Percentiles rank a stretch among this genome's conserved stretches.
These are phyloP conservation scores for Rubia balearica DNA, from an alignment of 305 asterid genomes.

Conservation along the genomic window DNA sequence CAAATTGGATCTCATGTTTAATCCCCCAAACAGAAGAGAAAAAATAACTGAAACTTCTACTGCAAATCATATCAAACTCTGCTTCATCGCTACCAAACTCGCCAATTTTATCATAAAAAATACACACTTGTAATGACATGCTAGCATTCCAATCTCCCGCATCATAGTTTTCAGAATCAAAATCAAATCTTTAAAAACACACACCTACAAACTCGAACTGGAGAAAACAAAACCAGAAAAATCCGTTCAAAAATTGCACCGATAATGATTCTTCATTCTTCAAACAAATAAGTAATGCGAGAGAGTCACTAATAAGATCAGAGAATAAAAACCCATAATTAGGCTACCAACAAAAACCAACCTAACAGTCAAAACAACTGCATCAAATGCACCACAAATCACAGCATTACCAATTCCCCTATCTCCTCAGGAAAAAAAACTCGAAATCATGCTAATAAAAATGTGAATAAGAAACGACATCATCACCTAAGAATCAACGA, in stretches of 20 bases:
- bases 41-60: not conserved
- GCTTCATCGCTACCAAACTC: not conserved
- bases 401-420: conserved; percentile 15
- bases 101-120: conserved; percentile 14
- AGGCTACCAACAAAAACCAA: not conserved
- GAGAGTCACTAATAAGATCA: not conserved
- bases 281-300: not conserved
- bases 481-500: conserved; percentile 39
- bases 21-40: not conserved
- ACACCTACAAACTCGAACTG: conserved; percentile 15
- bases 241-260: not conserved
- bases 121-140: conserved; percentile 11
- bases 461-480: conserved; percentile 11
- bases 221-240: not conserved
- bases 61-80: not conserved
- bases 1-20: not conserved
- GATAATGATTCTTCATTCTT: conserved; percentile 3
- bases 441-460: conserved; percentile 14
- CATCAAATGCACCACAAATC: conserved; percentile 18
- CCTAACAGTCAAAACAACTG: conserved; percentile 6
- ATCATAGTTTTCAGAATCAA: not conserved
- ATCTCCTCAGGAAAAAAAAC: not conserved
- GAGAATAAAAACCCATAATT: not conserved
- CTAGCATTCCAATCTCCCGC: conserved; percentile 5
- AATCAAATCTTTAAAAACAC: conserved; percentile 14